Base-by-base conservation (phyloP, 352 stramenopile species). In the Pythium apleroticum region DNA sequence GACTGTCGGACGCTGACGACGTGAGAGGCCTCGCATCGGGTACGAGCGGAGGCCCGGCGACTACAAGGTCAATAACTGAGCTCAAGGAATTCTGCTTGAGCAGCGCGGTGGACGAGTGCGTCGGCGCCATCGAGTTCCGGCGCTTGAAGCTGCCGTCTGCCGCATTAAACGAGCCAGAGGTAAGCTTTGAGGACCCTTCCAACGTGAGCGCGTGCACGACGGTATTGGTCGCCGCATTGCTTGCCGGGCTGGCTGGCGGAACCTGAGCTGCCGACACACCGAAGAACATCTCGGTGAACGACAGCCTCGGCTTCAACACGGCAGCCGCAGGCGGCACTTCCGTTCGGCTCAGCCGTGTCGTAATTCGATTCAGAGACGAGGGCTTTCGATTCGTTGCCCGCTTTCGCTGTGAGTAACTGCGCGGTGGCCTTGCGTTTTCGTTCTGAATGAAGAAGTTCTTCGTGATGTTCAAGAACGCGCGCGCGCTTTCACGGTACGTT, bases 361-460 rank as follows among this genome's bases (percentile, higher is more conserved):
- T 20, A 20, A 19, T 35, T 35, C 46, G 24, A 20, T 35, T 25
- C n/a, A 4, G 25, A 27, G 31, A 11, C 28, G 31, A 2, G 27
- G 14, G n/a, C 20, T 39, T 22, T 4, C 31, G 19, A 37, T 12
- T 20, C 12, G 31, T 8, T n/a, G 59, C 35, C 1, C 53, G 57
- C 4, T 17, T 17, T 1, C 53, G 57, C 9, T 63, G 43, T 10
- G 65, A 57, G 2, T 63, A 37, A 20, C 65, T 72, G 7, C 53
- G 43, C 17, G 52, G 65, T 0, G 49, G 52, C 39, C 45, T 60
- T 1, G 48, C 37, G 20, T 69, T 66, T 9, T 86, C 79, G 24
- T 80, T 81, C 52, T 83, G 84, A 39, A 78, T 72, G 65, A 77
- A 83, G 25, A 91, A 79, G 37, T 89, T 89, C 60, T 88, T 92